Conservation (phyloP, 106 monocot genomes). For the Apostasia shenzhenica region DNA sequence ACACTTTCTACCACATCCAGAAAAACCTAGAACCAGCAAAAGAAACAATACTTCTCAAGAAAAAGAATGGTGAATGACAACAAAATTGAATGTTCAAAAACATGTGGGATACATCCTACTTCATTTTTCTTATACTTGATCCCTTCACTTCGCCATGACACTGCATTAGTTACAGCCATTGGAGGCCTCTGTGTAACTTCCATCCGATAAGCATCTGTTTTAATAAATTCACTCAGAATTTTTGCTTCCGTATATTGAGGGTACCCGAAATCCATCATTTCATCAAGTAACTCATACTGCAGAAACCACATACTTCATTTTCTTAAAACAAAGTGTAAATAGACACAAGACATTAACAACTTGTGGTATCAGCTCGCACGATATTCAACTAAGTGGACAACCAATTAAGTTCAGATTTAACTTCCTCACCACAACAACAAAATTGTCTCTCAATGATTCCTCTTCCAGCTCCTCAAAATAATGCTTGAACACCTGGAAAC, state of each 20-base stretch:
- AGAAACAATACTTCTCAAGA: neutral
- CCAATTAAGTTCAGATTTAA: neutral
- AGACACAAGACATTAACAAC: too few species aligned
- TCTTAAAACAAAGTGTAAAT: slow-evolving; percentile 1
- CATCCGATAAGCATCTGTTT: slow-evolving; percentile 98
- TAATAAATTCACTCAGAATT: slow-evolving; percentile 93
- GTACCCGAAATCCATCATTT: slow-evolving; percentile 98
- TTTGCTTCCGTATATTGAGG: slow-evolving; percentile 96
- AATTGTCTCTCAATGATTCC: slow-evolving; percentile 95
- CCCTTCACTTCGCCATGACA: slow-evolving; percentile 97
- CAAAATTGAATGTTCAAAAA: neutral
- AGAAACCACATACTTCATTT: neutral
- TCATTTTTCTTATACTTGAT: slow-evolving; percentile 98
- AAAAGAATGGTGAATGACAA: neutral
- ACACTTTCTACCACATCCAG: slow-evolving; percentile 99
- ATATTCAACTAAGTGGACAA: neutral
- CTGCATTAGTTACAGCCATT: slow-evolving; percentile 99
- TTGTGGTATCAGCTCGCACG: neutral
- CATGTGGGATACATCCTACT: slow-evolving; percentile 34
- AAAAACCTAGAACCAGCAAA: slow-evolving; percentile 55
- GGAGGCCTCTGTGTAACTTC: slow-evolving; percentile 92
- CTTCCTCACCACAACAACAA: slow-evolving; percentile 85
- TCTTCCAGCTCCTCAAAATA: slow-evolving; percentile 97
- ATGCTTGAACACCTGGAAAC: slow-evolving; percentile 83
- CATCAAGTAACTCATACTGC: slow-evolving; percentile 95